Evolutionary conservation across 1,139 yeast species (phyloP).

Genomic region (Citeromyces hawaiiensis): DNA sequence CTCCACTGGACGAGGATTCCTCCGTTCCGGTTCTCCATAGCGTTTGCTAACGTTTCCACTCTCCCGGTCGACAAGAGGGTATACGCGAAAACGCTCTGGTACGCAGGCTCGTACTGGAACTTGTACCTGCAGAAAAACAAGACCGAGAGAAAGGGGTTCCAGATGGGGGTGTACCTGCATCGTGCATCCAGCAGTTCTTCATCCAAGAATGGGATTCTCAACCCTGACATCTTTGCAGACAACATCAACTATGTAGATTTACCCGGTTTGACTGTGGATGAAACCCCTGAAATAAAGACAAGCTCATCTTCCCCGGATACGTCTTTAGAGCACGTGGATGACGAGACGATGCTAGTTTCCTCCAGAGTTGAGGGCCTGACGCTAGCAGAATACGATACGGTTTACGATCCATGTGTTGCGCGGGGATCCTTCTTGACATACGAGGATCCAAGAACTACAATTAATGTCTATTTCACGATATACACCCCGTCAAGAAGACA

Average conservation of each 20-base stretch:
- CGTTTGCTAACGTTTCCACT: slow-evolving; percentile 30
- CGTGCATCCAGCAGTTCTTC: slow-evolving; percentile 23
- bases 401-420: neutral
- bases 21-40: slow-evolving; percentile 38
- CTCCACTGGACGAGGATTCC: slow-evolving; percentile 28
- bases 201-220: slow-evolving; percentile 21
- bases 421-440: slow-evolving; percentile 17
- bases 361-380: neutral
- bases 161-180: slow-evolving; percentile 40
- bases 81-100: slow-evolving; percentile 37
- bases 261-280: neutral
- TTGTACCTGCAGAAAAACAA: slow-evolving; percentile 32
- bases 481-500: slow-evolving; percentile 34
- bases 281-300: neutral
- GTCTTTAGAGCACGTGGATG: neutral
- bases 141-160: slow-evolving; percentile 24
- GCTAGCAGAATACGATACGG: neutral
- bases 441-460: slow-evolving; percentile 28
- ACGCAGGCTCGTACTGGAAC: slow-evolving; percentile 46
- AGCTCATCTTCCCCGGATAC: neutral
- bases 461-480: slow-evolving; percentile 33
- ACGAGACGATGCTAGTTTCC: neutral
- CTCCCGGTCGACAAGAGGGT: slow-evolving; percentile 30
- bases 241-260: slow-evolving; percentile 10
- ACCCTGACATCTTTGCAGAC: slow-evolving; percentile 18